These are phyloP conservation scores for Hypholoma fasciculare DNA, from an alignment of 768 basidiomycete genomes.

Conservation along the genomic window DNA sequence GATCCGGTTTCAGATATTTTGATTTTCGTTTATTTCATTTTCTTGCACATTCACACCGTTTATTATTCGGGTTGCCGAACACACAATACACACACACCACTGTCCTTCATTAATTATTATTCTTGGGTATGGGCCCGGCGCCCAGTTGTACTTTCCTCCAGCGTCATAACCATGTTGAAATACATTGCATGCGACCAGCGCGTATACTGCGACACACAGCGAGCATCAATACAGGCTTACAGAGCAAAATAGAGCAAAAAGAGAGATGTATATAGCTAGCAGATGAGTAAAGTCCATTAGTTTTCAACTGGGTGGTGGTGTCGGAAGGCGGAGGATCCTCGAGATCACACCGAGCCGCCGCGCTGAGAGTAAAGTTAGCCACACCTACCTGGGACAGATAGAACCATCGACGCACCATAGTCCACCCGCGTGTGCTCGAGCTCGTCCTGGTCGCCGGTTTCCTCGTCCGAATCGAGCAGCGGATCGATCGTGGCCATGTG, in stretches of 20 bases:
- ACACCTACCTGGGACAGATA: not conserved
- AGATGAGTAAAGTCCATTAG: not conserved
- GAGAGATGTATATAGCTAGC: not conserved
- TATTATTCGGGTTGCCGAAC: not conserved
- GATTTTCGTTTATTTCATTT: slow-evolving; percentile 1
- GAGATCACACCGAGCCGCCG: slow-evolving; percentile 54
- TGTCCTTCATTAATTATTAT: slow-evolving; percentile 4
- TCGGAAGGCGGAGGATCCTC: slow-evolving; percentile 49
- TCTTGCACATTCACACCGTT: slow-evolving; percentile 1
- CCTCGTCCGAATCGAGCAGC: slow-evolving; percentile 72
- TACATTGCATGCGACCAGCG: not conserved
- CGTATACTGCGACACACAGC: not conserved
- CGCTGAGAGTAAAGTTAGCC: slow-evolving; percentile 29
- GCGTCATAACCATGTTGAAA: not conserved
- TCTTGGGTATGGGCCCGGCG: slow-evolving; percentile 3
- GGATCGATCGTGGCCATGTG: slow-evolving; percentile 65
- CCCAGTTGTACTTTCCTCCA: not conserved
- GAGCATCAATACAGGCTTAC: not conserved
- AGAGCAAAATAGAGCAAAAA: not conserved
- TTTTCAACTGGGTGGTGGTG: slow-evolving; percentile 9
- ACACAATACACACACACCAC: not conserved
- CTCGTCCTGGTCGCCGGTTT: slow-evolving; percentile 43
- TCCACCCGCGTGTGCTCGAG: slow-evolving; percentile 57
- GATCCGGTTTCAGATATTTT: not conserved
- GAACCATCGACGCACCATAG: slow-evolving; percentile 49